A percentile compares a stretch with the other conserved stretches of the same genome.
phyloP scores from a whole-genome alignment of 2,329 filamentous ascomycete species.

The Venturia asperata region DNA sequence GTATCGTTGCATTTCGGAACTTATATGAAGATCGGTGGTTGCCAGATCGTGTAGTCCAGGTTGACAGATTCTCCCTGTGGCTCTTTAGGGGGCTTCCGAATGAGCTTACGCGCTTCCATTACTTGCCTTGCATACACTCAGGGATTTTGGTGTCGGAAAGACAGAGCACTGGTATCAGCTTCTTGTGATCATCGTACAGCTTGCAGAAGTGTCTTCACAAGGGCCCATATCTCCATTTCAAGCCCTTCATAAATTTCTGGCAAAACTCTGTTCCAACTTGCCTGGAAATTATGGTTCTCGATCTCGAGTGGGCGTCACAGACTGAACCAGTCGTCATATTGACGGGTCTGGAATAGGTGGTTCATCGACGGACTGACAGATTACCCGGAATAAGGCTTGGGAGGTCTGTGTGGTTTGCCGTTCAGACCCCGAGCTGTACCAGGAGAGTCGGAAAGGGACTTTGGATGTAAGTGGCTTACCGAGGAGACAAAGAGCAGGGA shows the following conservation, averaged over 20 bases:
- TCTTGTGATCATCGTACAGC: neutral
- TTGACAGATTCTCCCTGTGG: too few relatives aligned
- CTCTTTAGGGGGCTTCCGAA: too few relatives aligned
- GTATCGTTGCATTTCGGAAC: too few relatives aligned
- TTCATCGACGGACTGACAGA: neutral
- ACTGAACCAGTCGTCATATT: neutral
- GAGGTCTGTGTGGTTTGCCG: neutral
- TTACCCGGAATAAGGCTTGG: neutral
- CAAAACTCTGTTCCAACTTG: neutral
- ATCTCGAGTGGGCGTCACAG: neutral
- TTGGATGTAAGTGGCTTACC: neutral
- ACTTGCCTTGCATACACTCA: too few relatives aligned
- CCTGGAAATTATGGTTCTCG: neutral
- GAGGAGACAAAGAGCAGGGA: neutral
- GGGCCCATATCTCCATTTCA: too few relatives aligned
- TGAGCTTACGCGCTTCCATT: too few relatives aligned
- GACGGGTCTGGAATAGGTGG: neutral
- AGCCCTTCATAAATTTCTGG: too few relatives aligned
- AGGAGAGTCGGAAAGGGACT: neutral
- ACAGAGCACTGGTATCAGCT: neutral
- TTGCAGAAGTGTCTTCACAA: neutral
- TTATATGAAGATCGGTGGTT: too few relatives aligned
- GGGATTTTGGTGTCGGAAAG: neutral
- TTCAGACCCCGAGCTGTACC: neutral
- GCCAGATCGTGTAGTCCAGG: too few relatives aligned